phyloP scores from a whole-genome alignment of 371 early-diverging fungal species.

The Apophysomyces ossiformis region DNA sequence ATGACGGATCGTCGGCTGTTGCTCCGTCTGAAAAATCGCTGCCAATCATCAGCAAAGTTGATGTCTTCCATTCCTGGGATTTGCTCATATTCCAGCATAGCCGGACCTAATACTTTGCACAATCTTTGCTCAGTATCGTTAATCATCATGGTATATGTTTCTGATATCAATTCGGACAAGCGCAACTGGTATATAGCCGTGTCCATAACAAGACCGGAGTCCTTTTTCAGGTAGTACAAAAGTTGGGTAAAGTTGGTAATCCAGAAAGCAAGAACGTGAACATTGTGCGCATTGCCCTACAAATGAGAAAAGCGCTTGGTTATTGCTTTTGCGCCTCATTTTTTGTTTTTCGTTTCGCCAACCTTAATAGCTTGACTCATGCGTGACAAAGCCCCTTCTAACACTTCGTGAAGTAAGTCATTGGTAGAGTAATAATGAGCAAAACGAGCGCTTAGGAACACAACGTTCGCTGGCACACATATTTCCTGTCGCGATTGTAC shows the following conservation, averaged over 20 bases:
- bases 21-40: conserved; percentile 50
- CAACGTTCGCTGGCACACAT: conserved; percentile 81
- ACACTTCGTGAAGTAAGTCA: conserved; percentile 73
- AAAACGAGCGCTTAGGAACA: conserved; percentile 87
- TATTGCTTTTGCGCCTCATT: neutral
- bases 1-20: conserved; percentile 29
- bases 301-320: conserved; percentile 12
- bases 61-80: conserved; percentile 73
- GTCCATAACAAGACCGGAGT: conserved; percentile 64
- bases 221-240: conserved; percentile 81
- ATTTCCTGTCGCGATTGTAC: conserved; percentile 57
- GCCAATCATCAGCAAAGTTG: conserved; percentile 66
- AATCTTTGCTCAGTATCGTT: conserved; percentile 62
- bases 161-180: conserved; percentile 73
- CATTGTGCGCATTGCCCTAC: conserved; percentile 41
- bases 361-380: conserved; percentile 65
- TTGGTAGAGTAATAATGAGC: conserved; percentile 78
- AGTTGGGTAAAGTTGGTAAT: conserved; percentile 78
- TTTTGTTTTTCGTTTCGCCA: neutral
- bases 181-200: conserved; percentile 67
- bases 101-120: conserved; percentile 59
- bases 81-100: conserved; percentile 73
- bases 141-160: conserved; percentile 68
- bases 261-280: conserved; percentile 75
- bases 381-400: conserved; percentile 62